These are phyloP conservation scores for Zelopaecilomyces penicillatus DNA, from an alignment of 2,329 filamentous ascomycete genomes.

Conservation along the genomic window DNA sequence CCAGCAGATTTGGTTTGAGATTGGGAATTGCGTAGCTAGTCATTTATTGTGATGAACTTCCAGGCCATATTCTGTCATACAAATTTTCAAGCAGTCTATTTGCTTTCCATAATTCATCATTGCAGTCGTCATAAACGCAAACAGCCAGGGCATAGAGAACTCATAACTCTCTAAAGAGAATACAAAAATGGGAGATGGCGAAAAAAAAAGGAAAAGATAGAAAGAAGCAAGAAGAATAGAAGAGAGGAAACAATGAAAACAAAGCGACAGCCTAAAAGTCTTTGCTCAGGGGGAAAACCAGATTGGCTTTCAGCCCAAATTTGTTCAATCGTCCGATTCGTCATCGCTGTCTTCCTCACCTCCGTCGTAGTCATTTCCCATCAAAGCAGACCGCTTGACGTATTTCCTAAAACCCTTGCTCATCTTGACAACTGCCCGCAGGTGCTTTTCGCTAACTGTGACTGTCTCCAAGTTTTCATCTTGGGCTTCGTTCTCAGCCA, in stretches of 20 bases:
- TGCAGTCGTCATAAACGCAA: too few species aligned
- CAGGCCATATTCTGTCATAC: too few species aligned
- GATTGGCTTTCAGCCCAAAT: too few species aligned
- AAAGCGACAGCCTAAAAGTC: too few species aligned
- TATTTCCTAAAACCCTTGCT: conserved; percentile 26
- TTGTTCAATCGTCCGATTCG: conserved; percentile 9
- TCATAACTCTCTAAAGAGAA: background rate
- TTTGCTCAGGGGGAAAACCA: too few species aligned
- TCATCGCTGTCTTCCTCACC: conserved; percentile 2
- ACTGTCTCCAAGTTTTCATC: conserved; percentile 24
- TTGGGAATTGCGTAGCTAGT: too few species aligned
- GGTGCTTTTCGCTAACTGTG: conserved; percentile 23
- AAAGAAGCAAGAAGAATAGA: background rate
- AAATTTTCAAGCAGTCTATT: too few species aligned
- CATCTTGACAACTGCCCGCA: conserved; percentile 27
- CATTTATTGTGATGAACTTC: too few species aligned
- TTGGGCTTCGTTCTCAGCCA: conserved; percentile 34
- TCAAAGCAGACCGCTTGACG: conserved; percentile 12
- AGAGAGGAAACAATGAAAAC: too few species aligned
- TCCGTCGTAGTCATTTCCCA: conserved; percentile 4
- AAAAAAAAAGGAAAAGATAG: background rate
- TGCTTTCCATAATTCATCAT: too few species aligned
- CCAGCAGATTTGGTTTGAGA: too few species aligned
- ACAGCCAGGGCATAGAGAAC: too few species aligned
- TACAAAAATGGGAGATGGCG: background rate